Percentiles rank a stretch among this genome's conserved stretches.
phyloP scores from a whole-genome alignment of 306 rosid genomes.

The Vigna nakashimae region DNA sequence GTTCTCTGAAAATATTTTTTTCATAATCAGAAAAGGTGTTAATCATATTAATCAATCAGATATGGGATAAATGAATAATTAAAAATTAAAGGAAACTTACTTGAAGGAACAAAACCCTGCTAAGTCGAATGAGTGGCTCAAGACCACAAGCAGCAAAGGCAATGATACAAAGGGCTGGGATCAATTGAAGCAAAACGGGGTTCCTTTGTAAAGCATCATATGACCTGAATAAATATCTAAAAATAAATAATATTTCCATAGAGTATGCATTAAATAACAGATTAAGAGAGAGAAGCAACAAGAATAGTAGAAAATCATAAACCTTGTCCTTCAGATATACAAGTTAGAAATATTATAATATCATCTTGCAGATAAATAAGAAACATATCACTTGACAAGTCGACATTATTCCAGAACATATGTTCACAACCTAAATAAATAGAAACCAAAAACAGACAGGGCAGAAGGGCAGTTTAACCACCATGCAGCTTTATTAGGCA shows the following conservation, averaged over 20 bases:
- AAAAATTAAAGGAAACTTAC: constrained; percentile 56
- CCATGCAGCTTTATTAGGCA: constrained; percentile 30
- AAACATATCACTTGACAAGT: constrained; percentile 11
- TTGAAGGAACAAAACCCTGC: constrained; percentile 74
- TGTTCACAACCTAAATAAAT: constrained; percentile 41
- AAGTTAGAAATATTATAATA: constrained; percentile 20
- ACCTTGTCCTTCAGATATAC: constrained; percentile 19
- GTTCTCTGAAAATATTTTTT: constrained; percentile 60
- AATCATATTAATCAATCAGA: constrained; percentile 34
- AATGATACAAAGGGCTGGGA: constrained; percentile 83
- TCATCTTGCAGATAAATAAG: constrained; percentile 33
- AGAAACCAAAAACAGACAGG: constrained; percentile 5
- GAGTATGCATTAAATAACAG: constrained; percentile 26
- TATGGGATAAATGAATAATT: constrained; percentile 32
- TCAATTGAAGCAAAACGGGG: constrained; percentile 63
- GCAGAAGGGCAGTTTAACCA: constrained; percentile 19
- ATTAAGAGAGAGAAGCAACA: constrained; percentile 19
- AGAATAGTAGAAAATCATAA: constrained; percentile 20
- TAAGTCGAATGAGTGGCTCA: constrained; percentile 75
- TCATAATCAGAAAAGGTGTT: constrained; percentile 34
- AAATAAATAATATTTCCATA: constrained; percentile 30
- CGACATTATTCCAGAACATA: constrained; percentile 33
- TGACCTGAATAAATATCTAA: constrained; percentile 60
- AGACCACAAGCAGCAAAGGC: constrained; percentile 92
- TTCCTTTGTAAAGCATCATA: constrained; percentile 66